These are phyloP conservation scores for Paramarasmius palmivorus DNA, from an alignment of 1,284 basidiomycete species.

Conservation along the genomic window DNA sequence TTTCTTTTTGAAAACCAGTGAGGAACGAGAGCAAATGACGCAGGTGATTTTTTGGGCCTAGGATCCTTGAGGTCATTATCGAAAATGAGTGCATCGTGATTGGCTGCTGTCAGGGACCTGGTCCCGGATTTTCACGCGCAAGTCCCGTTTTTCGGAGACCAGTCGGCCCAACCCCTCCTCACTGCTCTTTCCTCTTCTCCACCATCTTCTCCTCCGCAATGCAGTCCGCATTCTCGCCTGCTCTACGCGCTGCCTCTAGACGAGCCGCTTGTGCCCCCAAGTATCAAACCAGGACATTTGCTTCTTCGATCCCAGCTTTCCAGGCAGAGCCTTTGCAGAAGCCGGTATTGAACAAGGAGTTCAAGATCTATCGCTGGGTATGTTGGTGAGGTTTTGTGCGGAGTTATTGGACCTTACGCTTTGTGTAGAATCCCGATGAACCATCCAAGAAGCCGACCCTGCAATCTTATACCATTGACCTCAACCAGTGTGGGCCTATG, in stretches of 20 bases:
- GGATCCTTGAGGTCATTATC: too few relatives aligned
- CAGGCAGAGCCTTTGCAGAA: conserved; percentile 52
- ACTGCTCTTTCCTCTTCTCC: background rate
- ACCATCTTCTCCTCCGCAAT: background rate
- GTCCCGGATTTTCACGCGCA: too few relatives aligned
- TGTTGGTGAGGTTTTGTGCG: conserved; percentile 20
- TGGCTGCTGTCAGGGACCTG: too few relatives aligned
- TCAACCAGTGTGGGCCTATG: conserved; percentile 97
- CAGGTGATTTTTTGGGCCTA: too few relatives aligned
- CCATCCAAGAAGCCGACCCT: conserved; percentile 90
- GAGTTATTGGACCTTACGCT: conserved; percentile 2
- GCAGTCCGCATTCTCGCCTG: background rate
- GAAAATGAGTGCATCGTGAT: too few relatives aligned
- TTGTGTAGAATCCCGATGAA: conserved; percentile 86
- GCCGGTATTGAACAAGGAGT: conserved; percentile 71
- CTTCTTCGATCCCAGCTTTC: conserved; percentile 40
- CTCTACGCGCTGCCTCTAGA: conserved; percentile 1
- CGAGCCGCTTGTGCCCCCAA: conserved; percentile 4
- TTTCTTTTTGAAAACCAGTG: too few relatives aligned
- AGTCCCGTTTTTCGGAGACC: too few relatives aligned
- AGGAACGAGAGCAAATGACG: too few relatives aligned
- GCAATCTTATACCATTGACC: conserved; percentile 91
- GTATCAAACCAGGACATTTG: conserved; percentile 7
- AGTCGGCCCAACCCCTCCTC: background rate
- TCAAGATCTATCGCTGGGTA: conserved; percentile 97